Base-by-base conservation (phyloP, 768 basidiomycete genomes). In the Russula griseocarnosa region DNA sequence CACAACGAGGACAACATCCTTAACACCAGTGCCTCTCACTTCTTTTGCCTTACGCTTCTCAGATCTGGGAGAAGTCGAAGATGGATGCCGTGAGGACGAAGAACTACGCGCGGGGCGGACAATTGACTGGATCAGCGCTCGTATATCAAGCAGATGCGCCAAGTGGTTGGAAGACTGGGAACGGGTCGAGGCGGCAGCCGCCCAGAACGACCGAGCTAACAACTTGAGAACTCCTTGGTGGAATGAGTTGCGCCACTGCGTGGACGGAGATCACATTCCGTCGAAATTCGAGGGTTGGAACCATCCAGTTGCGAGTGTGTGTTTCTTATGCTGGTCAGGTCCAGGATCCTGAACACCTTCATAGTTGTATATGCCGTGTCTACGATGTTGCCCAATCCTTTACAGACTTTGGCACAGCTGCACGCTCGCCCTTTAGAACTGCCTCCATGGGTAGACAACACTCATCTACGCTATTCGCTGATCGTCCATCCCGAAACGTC, bases 31-130 rank as follows among this genome's bases (percentile, higher is more conserved):
- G n/a, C 80, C 86, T 0, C 92, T 92, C 72, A 64, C 82, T 3
- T 83, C 87, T 0, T 93, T 94, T n/a, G n/a, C n/a, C n/a, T n/a
- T 94, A 22, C 82, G 92, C 57, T 94, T 94, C 76, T 92, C 91
- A 16, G 84, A 88, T 73, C 76, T 94, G 49, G 65, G 70, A 2
- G 87, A 90, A 68, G 83, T 90, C 16, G 92, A 94, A 71, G 74
- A 78, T 20, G 87, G 87, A 16, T 90, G 87, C 67, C 81, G 81
- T 20, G 92, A 94, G 73, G 86, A 88, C 68, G 91, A 92, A 67
- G 87, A 90, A 66, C 76, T 84, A 68, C 87, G 92, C 36, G 88
- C 92, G n/a, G 82, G 82, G 24, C 83, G 92, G 53, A 86, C 83
- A n/a, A 81, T 93, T 68, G 92, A 94, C 76, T 94, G 92, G 92